A percentile compares a stretch with the other conserved stretches of the same genome.
These are phyloP conservation scores for Metrosideros polymorpha DNA, from an alignment of 441 rosid genomes.

Conservation along the genomic window DNA sequence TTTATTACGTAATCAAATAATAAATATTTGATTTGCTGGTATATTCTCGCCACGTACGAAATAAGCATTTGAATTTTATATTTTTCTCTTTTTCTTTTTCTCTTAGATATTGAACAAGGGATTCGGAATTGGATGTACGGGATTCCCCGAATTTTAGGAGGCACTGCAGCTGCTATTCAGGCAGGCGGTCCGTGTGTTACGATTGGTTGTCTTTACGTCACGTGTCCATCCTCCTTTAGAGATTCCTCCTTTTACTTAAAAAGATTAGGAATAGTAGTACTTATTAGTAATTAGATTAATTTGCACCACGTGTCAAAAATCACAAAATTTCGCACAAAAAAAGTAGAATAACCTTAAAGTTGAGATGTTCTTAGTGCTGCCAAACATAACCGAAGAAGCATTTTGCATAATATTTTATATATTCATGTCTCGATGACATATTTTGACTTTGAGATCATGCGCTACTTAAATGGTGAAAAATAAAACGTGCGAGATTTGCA, in stretches of 20 bases:
- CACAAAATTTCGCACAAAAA: background rate
- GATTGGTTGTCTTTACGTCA: background rate
- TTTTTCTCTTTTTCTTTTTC: background rate
- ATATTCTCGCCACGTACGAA: background rate
- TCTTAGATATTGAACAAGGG: background rate
- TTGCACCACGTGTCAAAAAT: background rate
- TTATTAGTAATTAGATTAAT: no score
- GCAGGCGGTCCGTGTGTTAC: background rate
- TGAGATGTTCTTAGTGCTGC: background rate
- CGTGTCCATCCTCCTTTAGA: background rate
- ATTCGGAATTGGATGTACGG: background rate
- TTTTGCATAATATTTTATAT: background rate
- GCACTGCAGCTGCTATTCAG: background rate
- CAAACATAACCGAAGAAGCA: background rate
- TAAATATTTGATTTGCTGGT: background rate
- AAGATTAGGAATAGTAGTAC: background rate
- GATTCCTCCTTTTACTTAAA: background rate
- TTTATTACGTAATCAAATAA: background rate
- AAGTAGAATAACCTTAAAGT: background rate
- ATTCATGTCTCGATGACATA: background rate
- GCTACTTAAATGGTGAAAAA: background rate
- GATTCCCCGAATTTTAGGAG: background rate
- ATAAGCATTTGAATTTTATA: background rate
- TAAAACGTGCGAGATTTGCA: background rate
- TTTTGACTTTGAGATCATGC: background rate